Conservation (phyloP, 208 protist species). For the Spongospora subterranea region DNA sequence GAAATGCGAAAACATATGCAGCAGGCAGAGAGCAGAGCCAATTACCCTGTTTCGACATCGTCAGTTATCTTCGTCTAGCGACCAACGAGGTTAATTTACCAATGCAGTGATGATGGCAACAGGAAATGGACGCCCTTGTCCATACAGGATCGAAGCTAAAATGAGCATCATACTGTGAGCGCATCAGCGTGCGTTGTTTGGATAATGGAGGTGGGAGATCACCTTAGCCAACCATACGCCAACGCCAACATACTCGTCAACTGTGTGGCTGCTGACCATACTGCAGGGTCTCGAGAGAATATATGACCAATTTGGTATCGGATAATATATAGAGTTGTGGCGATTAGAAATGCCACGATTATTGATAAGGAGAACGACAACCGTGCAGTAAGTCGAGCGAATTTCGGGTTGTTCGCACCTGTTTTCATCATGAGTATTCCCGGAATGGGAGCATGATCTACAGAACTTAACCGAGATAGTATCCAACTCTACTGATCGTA, state of each 20-base stretch:
- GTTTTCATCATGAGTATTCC: background rate
- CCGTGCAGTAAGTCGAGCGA: background rate
- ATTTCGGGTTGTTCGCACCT: background rate
- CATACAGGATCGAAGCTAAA: background rate
- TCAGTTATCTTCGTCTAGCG: background rate
- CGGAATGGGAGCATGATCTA: background rate
- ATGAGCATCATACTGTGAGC: background rate
- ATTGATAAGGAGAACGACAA: background rate
- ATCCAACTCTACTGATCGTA: background rate
- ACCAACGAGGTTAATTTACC: background rate
- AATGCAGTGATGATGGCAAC: background rate
- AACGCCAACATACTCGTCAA: background rate
- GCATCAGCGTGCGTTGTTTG: background rate
- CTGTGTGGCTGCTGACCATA: background rate
- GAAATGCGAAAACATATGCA: background rate
- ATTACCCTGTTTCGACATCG: background rate
- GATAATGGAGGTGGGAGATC: background rate
- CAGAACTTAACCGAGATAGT: slow-evolving; percentile 40
- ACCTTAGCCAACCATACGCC: background rate
- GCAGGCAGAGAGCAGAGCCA: background rate
- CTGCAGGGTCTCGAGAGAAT: background rate
- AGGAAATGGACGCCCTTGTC: background rate
- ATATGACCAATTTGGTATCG: background rate
- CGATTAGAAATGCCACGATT: background rate
- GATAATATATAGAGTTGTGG: background rate